Conservation (phyloP, 768 basidiomycete genomes). For the Kwoniella sp. region DNA sequence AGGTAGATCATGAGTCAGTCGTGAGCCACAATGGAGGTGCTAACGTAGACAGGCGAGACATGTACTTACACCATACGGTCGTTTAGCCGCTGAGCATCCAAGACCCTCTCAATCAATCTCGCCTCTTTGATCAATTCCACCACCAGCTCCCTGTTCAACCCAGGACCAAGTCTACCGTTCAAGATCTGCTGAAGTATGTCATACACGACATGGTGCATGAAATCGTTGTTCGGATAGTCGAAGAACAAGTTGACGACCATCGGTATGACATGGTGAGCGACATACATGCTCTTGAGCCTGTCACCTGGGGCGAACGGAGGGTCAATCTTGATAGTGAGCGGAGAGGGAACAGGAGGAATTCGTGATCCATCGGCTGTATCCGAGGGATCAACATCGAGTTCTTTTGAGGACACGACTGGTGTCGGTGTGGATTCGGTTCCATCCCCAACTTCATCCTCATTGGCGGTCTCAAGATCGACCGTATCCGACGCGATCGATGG, state of each 20-base stretch:
- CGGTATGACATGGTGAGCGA: conserved; percentile 71
- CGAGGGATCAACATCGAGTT: not conserved
- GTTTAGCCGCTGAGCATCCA: conserved; percentile 80
- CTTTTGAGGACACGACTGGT: not conserved
- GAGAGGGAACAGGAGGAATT: not conserved
- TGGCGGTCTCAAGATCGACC: not conserved
- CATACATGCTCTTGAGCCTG: conserved; percentile 72
- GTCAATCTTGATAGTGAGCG: conserved; percentile 1
- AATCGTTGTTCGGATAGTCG: conserved; percentile 95
- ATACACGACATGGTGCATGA: conserved; percentile 93
- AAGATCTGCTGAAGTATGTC: conserved; percentile 94
- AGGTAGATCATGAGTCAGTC: not conserved
- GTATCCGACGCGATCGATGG: conserved; percentile 31
- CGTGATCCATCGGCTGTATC: not conserved
- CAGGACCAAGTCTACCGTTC: conserved; percentile 75
- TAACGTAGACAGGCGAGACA: not conserved
- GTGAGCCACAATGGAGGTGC: not conserved
- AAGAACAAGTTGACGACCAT: conserved; percentile 90
- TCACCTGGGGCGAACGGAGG: conserved; percentile 63
- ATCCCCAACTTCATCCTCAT: conserved; percentile 1
- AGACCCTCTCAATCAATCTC: conserved; percentile 76
- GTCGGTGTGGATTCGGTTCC: not conserved
- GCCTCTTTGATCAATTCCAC: conserved; percentile 85
- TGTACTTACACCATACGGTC: conserved; percentile 69
- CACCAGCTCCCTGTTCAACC: conserved; percentile 79